These are phyloP conservation scores for Syzygium aqueum DNA, from an alignment of 345 rosid species.

Conservation along the genomic window DNA sequence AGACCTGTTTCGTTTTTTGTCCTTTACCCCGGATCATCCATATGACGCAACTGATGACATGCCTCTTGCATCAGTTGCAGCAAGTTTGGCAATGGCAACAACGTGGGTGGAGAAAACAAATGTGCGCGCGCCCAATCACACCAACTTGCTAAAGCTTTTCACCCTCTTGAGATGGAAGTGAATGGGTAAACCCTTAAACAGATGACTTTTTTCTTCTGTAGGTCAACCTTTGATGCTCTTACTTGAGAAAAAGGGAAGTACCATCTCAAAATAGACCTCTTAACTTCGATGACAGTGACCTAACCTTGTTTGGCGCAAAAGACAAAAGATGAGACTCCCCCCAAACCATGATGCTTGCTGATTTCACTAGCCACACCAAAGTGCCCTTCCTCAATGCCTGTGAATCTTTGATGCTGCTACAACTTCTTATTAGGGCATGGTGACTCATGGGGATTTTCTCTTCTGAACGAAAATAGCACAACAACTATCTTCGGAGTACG, in stretches of 20 bases:
- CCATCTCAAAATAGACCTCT: not conserved
- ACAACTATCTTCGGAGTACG: not conserved
- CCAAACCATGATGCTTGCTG: not conserved
- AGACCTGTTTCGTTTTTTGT: not conserved
- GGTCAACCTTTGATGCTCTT: not conserved
- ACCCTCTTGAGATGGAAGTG: not conserved
- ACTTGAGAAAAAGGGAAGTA: not conserved
- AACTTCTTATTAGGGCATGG: not conserved
- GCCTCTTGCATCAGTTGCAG: not conserved
- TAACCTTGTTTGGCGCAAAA: not conserved
- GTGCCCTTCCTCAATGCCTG: not conserved
- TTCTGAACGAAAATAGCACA: not conserved
- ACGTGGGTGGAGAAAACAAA: too few relatives aligned
- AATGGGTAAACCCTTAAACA: not conserved
- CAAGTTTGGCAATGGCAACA: not conserved
- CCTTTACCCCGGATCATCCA: not conserved
- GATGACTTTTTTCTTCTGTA: not conserved
- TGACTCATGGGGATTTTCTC: not conserved
- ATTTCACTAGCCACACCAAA: not conserved
- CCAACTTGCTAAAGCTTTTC: not conserved
- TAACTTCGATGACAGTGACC: not conserved
- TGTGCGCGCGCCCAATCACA: not conserved
- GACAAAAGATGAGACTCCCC: not conserved
- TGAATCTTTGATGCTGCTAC: not conserved
- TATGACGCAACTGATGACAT: not conserved